Evolutionary conservation across 495 filamentous ascomycete genomes (phyloP).

Genomic region (Aspergillus saccharolyticus): DNA sequence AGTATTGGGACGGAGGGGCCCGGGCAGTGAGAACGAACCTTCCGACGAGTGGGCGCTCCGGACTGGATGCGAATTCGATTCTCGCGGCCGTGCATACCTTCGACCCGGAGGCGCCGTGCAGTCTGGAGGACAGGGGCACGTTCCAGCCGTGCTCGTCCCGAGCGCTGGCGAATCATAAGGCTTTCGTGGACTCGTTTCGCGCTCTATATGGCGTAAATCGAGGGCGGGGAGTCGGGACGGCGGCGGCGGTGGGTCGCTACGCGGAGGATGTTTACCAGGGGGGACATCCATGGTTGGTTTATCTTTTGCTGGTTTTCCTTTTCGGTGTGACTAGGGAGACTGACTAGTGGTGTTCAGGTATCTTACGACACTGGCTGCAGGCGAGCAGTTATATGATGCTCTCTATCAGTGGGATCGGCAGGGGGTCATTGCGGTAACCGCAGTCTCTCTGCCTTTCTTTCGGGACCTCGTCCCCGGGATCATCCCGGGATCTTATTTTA

Average conservation of each 20-base stretch:
- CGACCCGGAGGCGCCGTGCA: constrained; percentile 44
- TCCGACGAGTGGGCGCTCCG: constrained; percentile 37
- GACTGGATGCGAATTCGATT: constrained; percentile 45
- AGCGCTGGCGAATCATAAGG: constrained; percentile 47
- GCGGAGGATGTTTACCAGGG: constrained; percentile 63
- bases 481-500: constrained; percentile 32
- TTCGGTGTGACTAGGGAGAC: neutral
- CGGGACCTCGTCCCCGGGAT: constrained; percentile 35
- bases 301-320: neutral
- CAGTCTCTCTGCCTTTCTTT: constrained; percentile 38
- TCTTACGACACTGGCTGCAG: constrained; percentile 34
- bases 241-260: constrained; percentile 64
- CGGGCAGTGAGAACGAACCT: constrained; percentile 36
- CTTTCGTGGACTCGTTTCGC: constrained; percentile 48
- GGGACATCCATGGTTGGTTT: constrained; percentile 51
- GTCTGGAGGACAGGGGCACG: constrained; percentile 21
- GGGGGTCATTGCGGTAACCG: constrained; percentile 39
- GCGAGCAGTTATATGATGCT: constrained; percentile 39
- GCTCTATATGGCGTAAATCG: constrained; percentile 39
- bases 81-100: constrained; percentile 43
- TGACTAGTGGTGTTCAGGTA: constrained; percentile 22
- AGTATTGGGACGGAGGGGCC: constrained; percentile 40
- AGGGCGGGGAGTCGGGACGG: constrained; percentile 37
- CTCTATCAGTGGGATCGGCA: constrained; percentile 47
- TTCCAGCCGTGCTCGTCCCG: constrained; percentile 48